Evolutionary conservation across 495 filamentous ascomycete species (phyloP).

Genomic region (Niebla homalea): DNA sequence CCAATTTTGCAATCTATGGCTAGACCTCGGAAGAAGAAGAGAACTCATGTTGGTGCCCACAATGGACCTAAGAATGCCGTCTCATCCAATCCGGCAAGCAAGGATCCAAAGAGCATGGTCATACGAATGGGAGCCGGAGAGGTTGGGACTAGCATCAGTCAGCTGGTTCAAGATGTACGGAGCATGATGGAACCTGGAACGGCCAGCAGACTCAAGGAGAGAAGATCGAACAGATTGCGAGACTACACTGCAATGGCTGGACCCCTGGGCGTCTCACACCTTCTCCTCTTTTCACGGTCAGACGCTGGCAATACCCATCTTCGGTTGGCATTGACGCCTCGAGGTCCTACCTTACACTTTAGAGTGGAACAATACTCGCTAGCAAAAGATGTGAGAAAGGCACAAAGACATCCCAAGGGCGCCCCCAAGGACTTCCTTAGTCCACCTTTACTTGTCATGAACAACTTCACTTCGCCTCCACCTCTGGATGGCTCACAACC

Average conservation of each 20-base stretch:
- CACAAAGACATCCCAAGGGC: conserved; percentile 66
- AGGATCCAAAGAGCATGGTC: conserved; percentile 90
- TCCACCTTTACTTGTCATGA: conserved; percentile 90
- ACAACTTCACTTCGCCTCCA: conserved; percentile 71
- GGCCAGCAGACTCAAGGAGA: conserved; percentile 73
- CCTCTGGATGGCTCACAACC: conserved; percentile 46
- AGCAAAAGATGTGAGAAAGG: conserved; percentile 72
- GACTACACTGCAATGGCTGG: conserved; percentile 96
- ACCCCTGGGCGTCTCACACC: conserved; percentile 83
- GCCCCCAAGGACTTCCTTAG: conserved; percentile 71
- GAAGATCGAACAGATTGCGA: conserved; percentile 74
- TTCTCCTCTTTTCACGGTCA: conserved; percentile 89
- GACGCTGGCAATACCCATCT: conserved; percentile 83
- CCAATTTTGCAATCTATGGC: conserved; percentile 44
- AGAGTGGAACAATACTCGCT: conserved; percentile 93
- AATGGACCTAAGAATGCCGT: conserved; percentile 38
- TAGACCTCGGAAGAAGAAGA: conserved; percentile 71
- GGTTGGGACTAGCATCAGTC: conserved; percentile 80
- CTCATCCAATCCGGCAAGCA: conserved; percentile 36
- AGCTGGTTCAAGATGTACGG: conserved; percentile 84
- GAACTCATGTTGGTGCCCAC: conserved; percentile 62
- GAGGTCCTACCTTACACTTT: conserved; percentile 88
- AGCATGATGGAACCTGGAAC: conserved; percentile 93
- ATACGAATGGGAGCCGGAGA: conserved; percentile 91
- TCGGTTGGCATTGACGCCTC: conserved; percentile 74